A percentile compares a stretch with the other conserved stretches of the same genome.
Evolutionary conservation across 2,329 filamentous ascomycete species (phyloP).

Genomic region (Scedosporium boydii): DNA sequence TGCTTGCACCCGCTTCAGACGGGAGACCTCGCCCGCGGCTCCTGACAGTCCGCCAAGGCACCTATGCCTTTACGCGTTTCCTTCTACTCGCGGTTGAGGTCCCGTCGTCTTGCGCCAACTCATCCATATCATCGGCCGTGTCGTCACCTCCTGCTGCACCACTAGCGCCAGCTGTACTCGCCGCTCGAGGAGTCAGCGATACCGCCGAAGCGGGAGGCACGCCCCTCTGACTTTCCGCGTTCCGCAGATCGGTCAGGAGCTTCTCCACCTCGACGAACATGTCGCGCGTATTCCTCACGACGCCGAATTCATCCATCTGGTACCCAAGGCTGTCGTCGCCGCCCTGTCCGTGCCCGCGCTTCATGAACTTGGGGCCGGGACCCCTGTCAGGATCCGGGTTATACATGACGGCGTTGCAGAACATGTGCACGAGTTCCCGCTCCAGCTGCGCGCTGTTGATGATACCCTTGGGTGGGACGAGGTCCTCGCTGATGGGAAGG

Average conservation of each 20-base stretch:
- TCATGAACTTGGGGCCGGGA: constrained; percentile 52
- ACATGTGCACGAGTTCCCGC: constrained; percentile 91
- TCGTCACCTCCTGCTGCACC: constrained; percentile 18
- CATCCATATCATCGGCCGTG: constrained; percentile 40
- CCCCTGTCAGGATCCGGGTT: constrained; percentile 73
- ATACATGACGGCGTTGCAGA: constrained; percentile 98
- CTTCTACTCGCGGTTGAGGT: constrained; percentile 8
- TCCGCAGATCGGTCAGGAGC: constrained; percentile 65
- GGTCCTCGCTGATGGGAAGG: constrained; percentile 63
- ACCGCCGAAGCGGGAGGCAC: constrained; percentile 22
- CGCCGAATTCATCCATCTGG: constrained; percentile 69
- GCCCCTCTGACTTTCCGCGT: constrained; percentile 52
- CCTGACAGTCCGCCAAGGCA: constrained; percentile 6
- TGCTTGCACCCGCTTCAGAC: neutral
- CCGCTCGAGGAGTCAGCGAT: constrained; percentile 12
- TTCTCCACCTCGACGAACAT: constrained; percentile 87
- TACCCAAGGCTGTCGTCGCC: constrained; percentile 45
- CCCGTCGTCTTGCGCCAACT: constrained; percentile 29
- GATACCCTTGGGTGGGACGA: constrained; percentile 79
- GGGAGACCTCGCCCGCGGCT: neutral
- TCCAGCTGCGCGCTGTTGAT: constrained; percentile 91
- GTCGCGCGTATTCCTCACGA: constrained; percentile 77
- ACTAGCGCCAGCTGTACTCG: constrained; percentile 16
- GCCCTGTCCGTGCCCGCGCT: constrained; percentile 22
- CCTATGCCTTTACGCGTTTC: constrained; percentile 7